Conservation (phyloP, 257 asterid genomes). For the Rauvolfia tetraphylla region DNA sequence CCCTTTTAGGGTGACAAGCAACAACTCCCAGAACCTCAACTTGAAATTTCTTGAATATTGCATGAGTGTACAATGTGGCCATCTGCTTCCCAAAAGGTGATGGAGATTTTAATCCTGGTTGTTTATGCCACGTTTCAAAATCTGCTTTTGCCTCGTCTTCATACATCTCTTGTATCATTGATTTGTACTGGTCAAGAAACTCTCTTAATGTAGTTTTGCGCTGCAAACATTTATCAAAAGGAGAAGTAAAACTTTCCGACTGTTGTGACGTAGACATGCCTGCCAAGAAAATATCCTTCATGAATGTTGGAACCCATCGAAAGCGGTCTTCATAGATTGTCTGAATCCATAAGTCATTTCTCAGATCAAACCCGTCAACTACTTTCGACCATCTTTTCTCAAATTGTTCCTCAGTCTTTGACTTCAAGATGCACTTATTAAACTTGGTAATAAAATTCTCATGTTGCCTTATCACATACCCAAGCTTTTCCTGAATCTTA, state of each 20-base stretch:
- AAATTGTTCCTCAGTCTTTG: conserved; percentile 42
- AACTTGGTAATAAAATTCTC: conserved; percentile 33
- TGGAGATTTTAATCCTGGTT: conserved; percentile 42
- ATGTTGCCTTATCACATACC: conserved; percentile 33
- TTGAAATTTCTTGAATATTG: conserved; percentile 53
- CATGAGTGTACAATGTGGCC: conserved; percentile 42
- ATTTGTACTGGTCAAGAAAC: conserved; percentile 35
- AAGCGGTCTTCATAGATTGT: conserved; percentile 45
- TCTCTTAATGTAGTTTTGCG: conserved; percentile 38
- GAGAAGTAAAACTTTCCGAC: conserved; percentile 27
- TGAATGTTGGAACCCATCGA: conserved; percentile 42
- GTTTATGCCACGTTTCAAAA: conserved; percentile 36
- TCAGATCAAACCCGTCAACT: conserved; percentile 37
- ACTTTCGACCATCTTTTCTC: conserved; percentile 46
- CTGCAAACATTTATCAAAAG: conserved; percentile 36
- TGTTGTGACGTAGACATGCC: conserved; percentile 41
- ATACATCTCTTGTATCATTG: conserved; percentile 35
- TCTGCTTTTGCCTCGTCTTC: conserved; percentile 52
- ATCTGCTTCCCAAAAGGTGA: conserved; percentile 53
- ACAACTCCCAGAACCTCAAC: conserved; percentile 58
- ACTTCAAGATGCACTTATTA: conserved; percentile 44
- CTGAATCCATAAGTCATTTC: conserved; percentile 38
- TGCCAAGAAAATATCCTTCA: conserved; percentile 39
- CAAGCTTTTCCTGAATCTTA: conserved; percentile 43
- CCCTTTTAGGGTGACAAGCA: conserved; percentile 52